These are phyloP conservation scores for Ogataea thermomethanolica DNA, from an alignment of 805 yeast species.

Conservation along the genomic window DNA sequence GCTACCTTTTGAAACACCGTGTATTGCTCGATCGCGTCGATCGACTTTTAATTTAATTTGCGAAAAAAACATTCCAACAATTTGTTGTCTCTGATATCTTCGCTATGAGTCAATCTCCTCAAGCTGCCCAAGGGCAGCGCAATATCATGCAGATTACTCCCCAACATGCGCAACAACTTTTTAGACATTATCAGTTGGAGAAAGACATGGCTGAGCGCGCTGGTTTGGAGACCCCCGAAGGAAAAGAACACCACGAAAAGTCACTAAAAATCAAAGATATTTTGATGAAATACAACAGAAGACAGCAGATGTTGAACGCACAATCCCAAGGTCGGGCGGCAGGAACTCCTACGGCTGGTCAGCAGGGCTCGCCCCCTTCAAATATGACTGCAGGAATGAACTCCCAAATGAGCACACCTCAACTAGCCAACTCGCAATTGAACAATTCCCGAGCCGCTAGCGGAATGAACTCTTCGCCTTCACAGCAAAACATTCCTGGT, in stretches of 20 bases:
- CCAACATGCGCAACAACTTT: slow-evolving; percentile 53
- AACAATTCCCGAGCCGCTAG: slow-evolving; percentile 9
- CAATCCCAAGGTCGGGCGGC: slow-evolving; percentile 31
- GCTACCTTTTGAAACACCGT: not conserved
- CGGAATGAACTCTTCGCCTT: slow-evolving; percentile 12
- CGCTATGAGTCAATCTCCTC: slow-evolving; percentile 34
- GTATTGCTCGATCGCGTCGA: not conserved
- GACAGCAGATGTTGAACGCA: slow-evolving; percentile 28
- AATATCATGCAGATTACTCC: slow-evolving; percentile 37
- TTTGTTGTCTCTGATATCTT: slow-evolving; percentile 32
- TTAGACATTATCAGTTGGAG: slow-evolving; percentile 56
- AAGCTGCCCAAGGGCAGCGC: slow-evolving; percentile 20
- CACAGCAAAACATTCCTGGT: slow-evolving; percentile 18
- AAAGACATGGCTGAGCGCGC: slow-evolving; percentile 60
- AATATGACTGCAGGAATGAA: slow-evolving; percentile 8
- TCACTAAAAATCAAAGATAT: slow-evolving; percentile 64
- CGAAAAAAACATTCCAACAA: slow-evolving; percentile 10
- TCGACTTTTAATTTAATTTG: not conserved
- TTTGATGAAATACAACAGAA: slow-evolving; percentile 41
- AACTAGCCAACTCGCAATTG: slow-evolving; percentile 13
- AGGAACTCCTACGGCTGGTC: slow-evolving; percentile 12
- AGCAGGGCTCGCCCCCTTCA: slow-evolving; percentile 10
- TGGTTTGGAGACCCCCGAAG: slow-evolving; percentile 57
- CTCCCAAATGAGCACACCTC: slow-evolving; percentile 13
- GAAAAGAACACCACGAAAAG: slow-evolving; percentile 57